A percentile compares a stretch with the other conserved stretches of the same genome.
These are phyloP conservation scores for Nephelium lappaceum DNA, from an alignment of 345 rosid genomes.

Conservation along the genomic window DNA sequence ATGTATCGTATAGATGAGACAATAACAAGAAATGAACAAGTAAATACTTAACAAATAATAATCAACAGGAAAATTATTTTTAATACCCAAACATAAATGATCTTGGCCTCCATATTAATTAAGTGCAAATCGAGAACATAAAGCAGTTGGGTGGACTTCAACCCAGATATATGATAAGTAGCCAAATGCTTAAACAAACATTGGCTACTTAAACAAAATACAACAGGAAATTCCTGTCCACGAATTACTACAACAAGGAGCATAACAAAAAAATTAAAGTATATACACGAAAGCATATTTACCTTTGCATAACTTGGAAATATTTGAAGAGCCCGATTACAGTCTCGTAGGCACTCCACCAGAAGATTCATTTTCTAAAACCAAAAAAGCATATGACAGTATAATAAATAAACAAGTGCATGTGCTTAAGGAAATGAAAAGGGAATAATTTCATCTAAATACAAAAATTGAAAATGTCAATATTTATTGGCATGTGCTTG, in stretches of 20 bases:
- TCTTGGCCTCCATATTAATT: neutral
- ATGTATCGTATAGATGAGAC: neutral
- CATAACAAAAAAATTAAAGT: neutral
- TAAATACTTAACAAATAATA: neutral
- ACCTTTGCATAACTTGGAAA: slow-evolving; percentile 79
- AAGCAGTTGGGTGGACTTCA: neutral
- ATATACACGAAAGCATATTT: slow-evolving; percentile 10
- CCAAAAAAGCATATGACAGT: slow-evolving; percentile 18
- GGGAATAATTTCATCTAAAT: neutral
- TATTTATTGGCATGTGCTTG: neutral
- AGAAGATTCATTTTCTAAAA: slow-evolving; percentile 52
- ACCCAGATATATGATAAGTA: neutral
- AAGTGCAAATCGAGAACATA: neutral
- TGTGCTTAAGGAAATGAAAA: neutral
- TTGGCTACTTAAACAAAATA: neutral
- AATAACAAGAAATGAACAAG: neutral
- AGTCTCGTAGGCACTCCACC: slow-evolving; percentile 67
- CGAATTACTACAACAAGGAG: neutral
- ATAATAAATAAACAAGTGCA: slow-evolving; percentile 1
- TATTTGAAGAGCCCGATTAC: slow-evolving; percentile 72
- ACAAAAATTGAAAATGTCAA: neutral
- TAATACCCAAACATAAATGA: no score
- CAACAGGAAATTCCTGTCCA: neutral
- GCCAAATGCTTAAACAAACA: neutral
- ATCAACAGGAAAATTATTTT: no score